phyloP scores from a whole-genome alignment of 257 asterid genomes.

The Solanum dulcamara region DNA sequence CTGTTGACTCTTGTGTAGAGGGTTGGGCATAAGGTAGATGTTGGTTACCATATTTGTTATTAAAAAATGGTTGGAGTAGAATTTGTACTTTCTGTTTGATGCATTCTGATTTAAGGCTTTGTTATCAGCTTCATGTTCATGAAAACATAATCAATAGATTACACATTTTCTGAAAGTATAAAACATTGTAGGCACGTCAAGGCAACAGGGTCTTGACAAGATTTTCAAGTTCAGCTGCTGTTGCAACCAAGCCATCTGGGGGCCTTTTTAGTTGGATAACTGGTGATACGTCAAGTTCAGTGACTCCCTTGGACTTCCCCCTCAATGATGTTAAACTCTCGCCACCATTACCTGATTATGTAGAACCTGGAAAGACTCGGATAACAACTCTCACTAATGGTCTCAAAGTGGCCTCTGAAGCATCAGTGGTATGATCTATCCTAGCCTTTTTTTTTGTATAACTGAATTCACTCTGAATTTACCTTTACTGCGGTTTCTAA shows the following conservation, averaged over 20 bases:
- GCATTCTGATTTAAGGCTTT: not conserved
- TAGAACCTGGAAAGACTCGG: slow-evolving; percentile 63
- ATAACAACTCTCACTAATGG: slow-evolving; percentile 75
- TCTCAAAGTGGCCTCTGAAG: slow-evolving; percentile 63
- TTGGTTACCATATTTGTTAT: no score
- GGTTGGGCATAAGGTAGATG: not conserved
- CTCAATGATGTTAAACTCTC: slow-evolving; percentile 56
- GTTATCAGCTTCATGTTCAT: not conserved
- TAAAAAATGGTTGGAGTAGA: not conserved
- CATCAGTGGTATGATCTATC: slow-evolving; percentile 49
- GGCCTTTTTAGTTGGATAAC: slow-evolving; percentile 61
- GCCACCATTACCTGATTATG: slow-evolving; percentile 63
- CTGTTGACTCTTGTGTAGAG: not conserved
- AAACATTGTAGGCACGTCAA: slow-evolving; percentile 32
- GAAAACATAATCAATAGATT: not conserved
- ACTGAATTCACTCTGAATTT: not conserved
- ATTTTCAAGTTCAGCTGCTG: slow-evolving; percentile 59
- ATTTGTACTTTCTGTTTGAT: not conserved
- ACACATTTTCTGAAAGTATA: not conserved
- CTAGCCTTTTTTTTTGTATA: not conserved
- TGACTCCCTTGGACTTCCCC: slow-evolving; percentile 70
- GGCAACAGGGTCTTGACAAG: slow-evolving; percentile 39
- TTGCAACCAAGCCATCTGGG: slow-evolving; percentile 48
- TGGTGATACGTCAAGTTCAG: slow-evolving; percentile 44
- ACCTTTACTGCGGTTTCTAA: not conserved